Conservation (phyloP, 2,329 filamentous ascomycete species). For the Cordyceps fumosorosea region DNA sequence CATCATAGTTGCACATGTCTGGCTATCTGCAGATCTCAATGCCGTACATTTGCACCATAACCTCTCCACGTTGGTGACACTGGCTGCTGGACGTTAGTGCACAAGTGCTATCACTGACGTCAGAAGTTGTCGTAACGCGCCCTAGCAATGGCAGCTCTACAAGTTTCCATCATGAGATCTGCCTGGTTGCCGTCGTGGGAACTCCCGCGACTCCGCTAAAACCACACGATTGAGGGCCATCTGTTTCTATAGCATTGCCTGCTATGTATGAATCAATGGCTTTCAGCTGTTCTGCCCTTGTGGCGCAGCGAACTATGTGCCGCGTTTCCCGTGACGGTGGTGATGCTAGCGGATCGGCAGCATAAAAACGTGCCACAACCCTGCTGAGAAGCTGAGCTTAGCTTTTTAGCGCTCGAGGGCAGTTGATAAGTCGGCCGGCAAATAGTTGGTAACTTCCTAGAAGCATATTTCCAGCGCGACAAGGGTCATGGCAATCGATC, state of each 20-base stretch:
- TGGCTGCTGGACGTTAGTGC: neutral
- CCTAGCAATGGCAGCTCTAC: neutral
- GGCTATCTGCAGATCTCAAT: neutral
- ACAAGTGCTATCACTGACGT: neutral
- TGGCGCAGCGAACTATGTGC: conserved; percentile 5
- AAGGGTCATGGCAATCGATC: too few relatives aligned
- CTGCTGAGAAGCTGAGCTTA: neutral
- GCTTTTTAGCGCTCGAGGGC: neutral
- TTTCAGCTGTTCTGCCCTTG: neutral
- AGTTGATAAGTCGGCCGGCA: neutral
- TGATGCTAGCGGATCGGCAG: neutral
- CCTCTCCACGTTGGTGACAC: neutral
- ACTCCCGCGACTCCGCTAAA: neutral
- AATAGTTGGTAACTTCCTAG: neutral
- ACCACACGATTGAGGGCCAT: neutral
- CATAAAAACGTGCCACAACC: neutral
- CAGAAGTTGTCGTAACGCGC: neutral
- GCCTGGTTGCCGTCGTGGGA: neutral
- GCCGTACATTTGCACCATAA: neutral
- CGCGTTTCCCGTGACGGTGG: conserved; percentile 3
- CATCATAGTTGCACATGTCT: neutral
- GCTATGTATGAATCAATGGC: neutral
- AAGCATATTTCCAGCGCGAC: too few relatives aligned
- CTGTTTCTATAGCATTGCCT: neutral
- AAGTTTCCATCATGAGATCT: neutral